phyloP scores from a whole-genome alignment of 2,329 filamentous ascomycete species.

The Pseudocercospora cruenta region DNA sequence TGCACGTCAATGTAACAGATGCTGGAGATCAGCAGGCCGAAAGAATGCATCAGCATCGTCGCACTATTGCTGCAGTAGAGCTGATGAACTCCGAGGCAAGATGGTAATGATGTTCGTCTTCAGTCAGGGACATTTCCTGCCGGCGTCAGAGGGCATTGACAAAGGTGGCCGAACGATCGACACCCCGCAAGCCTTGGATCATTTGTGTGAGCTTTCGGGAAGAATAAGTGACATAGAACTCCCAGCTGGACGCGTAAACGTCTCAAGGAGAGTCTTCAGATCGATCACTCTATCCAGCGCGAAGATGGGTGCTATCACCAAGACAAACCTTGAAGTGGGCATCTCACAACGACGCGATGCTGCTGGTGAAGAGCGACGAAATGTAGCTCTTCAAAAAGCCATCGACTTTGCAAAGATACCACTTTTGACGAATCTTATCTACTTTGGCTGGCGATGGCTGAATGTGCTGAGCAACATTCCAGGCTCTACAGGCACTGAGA shows the following conservation, averaged over 20 bases:
- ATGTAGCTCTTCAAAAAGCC: conserved; percentile 18
- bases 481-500: conserved; percentile 9
- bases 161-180: neutral
- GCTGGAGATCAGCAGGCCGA: neutral
- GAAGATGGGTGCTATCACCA: neutral
- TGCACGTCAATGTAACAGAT: neutral
- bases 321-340: neutral
- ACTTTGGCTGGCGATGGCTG: conserved; percentile 23
- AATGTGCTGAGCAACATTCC: conserved; percentile 12
- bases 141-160: neutral
- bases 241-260: neutral
- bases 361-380: conserved; percentile 12
- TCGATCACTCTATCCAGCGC: neutral
- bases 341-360: neutral
- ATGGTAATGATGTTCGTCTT: neutral
- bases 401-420: conserved; percentile 20
- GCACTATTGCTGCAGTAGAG: neutral
- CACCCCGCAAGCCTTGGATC: neutral
- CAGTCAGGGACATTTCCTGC: neutral
- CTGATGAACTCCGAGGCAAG: neutral
- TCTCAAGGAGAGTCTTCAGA: neutral
- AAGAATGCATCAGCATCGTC: neutral
- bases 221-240: neutral
- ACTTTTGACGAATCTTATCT: conserved; percentile 19
- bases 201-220: neutral